Evolutionary conservation across 2,329 filamentous ascomycete genomes (phyloP).

Genomic region (Beauveria bassiana): DNA sequence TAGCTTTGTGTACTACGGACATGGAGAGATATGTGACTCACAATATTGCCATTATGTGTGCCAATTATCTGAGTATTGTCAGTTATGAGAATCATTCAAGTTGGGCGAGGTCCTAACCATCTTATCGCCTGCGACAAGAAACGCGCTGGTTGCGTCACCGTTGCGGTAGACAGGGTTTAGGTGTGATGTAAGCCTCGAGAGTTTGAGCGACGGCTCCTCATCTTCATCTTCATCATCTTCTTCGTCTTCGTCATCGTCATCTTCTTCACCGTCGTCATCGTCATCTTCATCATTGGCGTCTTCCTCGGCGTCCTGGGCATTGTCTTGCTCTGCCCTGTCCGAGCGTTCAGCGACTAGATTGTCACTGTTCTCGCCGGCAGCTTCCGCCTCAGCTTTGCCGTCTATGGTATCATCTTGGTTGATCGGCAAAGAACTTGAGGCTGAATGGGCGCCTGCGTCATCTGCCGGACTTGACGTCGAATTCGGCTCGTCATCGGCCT

Average conservation of each 20-base stretch:
- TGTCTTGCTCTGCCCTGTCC: constrained; percentile 10
- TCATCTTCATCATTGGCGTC: constrained; percentile 31
- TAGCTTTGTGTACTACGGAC: constrained; percentile 20
- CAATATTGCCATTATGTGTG: constrained; percentile 94
- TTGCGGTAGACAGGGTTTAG: constrained; percentile 81
- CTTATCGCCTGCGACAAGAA: constrained; percentile 88
- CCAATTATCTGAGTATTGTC: constrained; percentile 63
- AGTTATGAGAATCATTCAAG: constrained; percentile 18
- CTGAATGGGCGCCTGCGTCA: background rate
- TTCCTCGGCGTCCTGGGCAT: constrained; percentile 18
- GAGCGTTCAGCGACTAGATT: background rate
- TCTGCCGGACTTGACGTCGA: background rate
- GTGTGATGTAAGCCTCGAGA: constrained; percentile 75
- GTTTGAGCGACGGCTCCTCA: constrained; percentile 91
- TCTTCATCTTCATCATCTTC: constrained; percentile 79
- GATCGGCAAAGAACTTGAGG: background rate
- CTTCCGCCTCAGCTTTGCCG: background rate
- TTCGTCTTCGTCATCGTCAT: constrained; percentile 51
- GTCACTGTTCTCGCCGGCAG: background rate
- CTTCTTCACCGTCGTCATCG: constrained; percentile 37
- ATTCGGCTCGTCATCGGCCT: background rate
- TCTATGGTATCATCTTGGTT: background rate
- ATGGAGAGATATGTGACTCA: constrained; percentile 38
- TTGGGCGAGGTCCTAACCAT: constrained; percentile 55
- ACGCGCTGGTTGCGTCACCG: constrained; percentile 88